Conservation (phyloP, 2,329 filamentous ascomycete genomes). For the Cladosporium sp. region DNA sequence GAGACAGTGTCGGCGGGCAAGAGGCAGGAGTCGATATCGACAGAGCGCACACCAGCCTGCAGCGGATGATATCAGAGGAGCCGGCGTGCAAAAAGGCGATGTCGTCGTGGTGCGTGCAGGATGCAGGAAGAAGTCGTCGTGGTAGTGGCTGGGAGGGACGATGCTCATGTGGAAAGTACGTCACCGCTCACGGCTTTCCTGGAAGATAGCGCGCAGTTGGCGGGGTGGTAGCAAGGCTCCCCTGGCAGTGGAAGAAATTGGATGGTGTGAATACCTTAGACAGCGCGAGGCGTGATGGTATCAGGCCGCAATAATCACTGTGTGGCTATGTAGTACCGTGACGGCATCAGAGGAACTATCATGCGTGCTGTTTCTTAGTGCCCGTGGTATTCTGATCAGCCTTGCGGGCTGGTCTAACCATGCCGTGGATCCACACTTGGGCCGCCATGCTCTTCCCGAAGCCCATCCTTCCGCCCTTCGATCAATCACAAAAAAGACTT, state of each 20-base stretch:
- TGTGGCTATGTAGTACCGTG: neutral
- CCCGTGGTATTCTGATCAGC: slow-evolving; percentile 2
- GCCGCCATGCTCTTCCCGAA: neutral
- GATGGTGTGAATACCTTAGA: neutral
- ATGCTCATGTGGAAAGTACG: neutral
- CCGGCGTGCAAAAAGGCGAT: neutral
- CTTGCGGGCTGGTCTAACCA: neutral
- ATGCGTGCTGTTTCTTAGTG: neutral
- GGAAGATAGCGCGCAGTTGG: slow-evolving; percentile 6
- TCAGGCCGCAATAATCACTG: neutral
- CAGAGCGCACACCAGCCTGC: neutral
- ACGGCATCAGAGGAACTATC: neutral
- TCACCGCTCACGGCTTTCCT: slow-evolving; percentile 4
- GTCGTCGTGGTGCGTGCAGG: slow-evolving; percentile 8
- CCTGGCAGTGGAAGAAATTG: neutral
- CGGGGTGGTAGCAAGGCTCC: slow-evolving; percentile 4
- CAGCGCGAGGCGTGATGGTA: neutral
- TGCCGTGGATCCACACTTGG: slow-evolving; percentile 1
- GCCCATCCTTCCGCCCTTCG: neutral
- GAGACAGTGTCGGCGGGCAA: neutral
- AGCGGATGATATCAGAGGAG: neutral
- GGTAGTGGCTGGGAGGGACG: slow-evolving; percentile 2
- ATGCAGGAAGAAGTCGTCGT: slow-evolving; percentile 6
- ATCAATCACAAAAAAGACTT: neutral
- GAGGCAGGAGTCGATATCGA: neutral